phyloP scores from a whole-genome alignment of 225 moss, liverwort and hornwort genomes.

The Pseudoscleropodium purum region DNA sequence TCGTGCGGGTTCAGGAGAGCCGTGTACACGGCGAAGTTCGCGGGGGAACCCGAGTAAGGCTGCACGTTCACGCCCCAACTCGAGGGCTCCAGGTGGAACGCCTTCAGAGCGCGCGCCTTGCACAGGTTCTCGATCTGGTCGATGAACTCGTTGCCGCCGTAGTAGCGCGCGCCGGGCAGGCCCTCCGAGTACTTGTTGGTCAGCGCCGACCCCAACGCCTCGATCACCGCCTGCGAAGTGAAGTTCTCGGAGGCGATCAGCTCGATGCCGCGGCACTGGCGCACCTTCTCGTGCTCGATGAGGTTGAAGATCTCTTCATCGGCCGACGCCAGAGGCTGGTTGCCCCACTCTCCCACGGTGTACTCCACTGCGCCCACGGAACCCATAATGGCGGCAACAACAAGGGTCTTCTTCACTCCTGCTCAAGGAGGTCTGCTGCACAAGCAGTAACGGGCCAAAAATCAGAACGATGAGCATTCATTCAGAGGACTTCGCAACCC shows the following conservation, averaged over 20 bases:
- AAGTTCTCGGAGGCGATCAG: slow-evolving; percentile 58
- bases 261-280: slow-evolving; percentile 55
- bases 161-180: slow-evolving; percentile 46
- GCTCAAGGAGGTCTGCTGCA: background rate
- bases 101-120: slow-evolving; percentile 46
- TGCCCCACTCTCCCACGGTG: slow-evolving; percentile 42
- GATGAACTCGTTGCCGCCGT: slow-evolving; percentile 57
- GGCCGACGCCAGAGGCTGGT: slow-evolving; percentile 20
- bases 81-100: slow-evolving; percentile 34
- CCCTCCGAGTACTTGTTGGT: slow-evolving; percentile 64
- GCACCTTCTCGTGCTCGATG: slow-evolving; percentile 59
- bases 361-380: background rate
- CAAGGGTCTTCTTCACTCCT: background rate
- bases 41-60: slow-evolving; percentile 55
- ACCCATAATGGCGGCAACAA: slow-evolving; percentile 1
- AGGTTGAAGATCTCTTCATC: slow-evolving; percentile 55
- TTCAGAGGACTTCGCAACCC: too few relatives aligned
- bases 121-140: slow-evolving; percentile 55
- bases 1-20: slow-evolving; percentile 55
- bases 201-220: slow-evolving; percentile 40
- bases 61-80: slow-evolving; percentile 69
- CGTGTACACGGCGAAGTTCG: slow-evolving; percentile 61
- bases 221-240: slow-evolving; percentile 51
- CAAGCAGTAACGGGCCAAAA: background rate
- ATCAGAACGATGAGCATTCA: background rate